These are phyloP conservation scores for Coprinellus micaceus DNA, from an alignment of 768 basidiomycete species.

Conservation along the genomic window DNA sequence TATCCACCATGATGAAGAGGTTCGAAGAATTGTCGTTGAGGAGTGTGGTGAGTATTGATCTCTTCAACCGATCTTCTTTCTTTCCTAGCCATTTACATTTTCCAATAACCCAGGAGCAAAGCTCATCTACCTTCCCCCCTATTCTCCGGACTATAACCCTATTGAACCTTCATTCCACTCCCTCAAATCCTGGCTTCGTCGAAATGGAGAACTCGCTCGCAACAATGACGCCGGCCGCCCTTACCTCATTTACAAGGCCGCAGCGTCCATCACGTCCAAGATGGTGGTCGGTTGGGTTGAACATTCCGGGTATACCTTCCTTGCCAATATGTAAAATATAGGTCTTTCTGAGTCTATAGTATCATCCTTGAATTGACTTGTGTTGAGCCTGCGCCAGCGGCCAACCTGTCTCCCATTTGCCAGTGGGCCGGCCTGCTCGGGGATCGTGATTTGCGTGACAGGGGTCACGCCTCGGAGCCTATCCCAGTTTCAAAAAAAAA, in stretches of 20 bases:
- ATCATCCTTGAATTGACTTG: no score
- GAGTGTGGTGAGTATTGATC: slow-evolving; percentile 6
- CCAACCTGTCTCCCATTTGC: no score
- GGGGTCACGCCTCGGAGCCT: no score
- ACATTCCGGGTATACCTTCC: slow-evolving; percentile 20
- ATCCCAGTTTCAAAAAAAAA: no score
- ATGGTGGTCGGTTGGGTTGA: slow-evolving; percentile 20
- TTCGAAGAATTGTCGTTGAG: neutral
- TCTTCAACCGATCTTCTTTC: no score
- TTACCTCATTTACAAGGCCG: slow-evolving; percentile 21
- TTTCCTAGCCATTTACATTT: no score
- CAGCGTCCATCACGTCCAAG: slow-evolving; percentile 13
- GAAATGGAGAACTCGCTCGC: slow-evolving; percentile 13
- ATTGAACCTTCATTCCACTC: neutral
- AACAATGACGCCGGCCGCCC: neutral
- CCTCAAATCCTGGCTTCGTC: slow-evolving; percentile 20
- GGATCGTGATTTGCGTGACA: no score
- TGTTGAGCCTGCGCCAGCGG: no score
- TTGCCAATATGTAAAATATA: neutral
- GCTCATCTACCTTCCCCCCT: neutral
- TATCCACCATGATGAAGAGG: slow-evolving; percentile 4
- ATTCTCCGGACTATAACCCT: neutral
- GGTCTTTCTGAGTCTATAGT: no score
- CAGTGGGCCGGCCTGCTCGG: no score
- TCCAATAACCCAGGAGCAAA: slow-evolving; percentile 3